Percentiles rank a stretch among this genome's conserved stretches.
Evolutionary conservation across 805 yeast genomes (phyloP).

Genomic region (Debaryomyces castellii): DNA sequence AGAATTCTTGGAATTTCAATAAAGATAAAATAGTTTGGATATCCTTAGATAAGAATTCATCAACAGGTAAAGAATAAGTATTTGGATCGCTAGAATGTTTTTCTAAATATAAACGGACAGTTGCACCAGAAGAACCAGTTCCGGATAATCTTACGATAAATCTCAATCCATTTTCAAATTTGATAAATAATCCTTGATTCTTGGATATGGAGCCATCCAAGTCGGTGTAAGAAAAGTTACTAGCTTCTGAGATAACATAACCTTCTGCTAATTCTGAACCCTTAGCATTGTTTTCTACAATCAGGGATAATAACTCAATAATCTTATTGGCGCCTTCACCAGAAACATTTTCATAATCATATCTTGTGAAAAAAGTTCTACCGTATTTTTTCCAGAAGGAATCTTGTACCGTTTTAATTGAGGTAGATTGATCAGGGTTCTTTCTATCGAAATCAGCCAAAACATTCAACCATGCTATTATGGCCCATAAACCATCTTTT

Average conservation of each 20-base stretch:
- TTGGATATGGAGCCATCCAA: conserved; percentile 86
- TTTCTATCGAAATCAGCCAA: conserved; percentile 75
- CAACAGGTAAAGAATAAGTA: conserved; percentile 52
- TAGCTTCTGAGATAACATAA: conserved; percentile 68
- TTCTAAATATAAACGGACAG: conserved; percentile 89
- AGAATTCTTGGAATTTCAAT: conserved; percentile 66
- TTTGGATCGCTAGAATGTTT: conserved; percentile 65
- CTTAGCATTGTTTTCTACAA: conserved; percentile 29
- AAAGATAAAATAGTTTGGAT: conserved; percentile 63
- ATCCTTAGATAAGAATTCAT: conserved; percentile 64
- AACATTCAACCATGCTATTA: conserved; percentile 94
- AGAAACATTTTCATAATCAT: conserved; percentile 85
- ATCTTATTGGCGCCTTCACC: conserved; percentile 72
- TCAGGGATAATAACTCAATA: conserved; percentile 44
- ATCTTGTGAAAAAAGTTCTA: conserved; percentile 94
- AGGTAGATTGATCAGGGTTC: conserved; percentile 55
- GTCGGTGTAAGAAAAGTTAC: conserved; percentile 89
- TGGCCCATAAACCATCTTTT: conserved; percentile 98
- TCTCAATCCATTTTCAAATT: conserved; percentile 77
- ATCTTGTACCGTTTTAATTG: conserved; percentile 77
- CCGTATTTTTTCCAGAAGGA: conserved; percentile 92
- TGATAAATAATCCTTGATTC: conserved; percentile 87
- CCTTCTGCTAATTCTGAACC: conserved; percentile 53
- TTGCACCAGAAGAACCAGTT: conserved; percentile 97
- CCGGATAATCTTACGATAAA: conserved; percentile 91